These are phyloP conservation scores for Fonsecaea monophora DNA, from an alignment of 2,329 filamentous ascomycete genomes.

Conservation along the genomic window DNA sequence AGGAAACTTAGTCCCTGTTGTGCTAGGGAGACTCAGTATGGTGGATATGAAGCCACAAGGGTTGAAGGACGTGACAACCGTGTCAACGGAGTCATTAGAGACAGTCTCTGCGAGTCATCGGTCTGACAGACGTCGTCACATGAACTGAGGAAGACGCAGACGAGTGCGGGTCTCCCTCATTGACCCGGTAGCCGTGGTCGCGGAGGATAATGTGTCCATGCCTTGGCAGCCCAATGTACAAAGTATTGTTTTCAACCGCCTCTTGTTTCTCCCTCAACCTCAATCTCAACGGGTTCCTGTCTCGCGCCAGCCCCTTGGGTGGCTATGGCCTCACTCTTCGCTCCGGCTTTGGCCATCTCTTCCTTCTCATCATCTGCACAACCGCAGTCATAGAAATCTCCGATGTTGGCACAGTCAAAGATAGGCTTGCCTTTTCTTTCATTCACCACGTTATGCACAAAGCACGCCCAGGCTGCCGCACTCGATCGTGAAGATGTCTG, in stretches of 20 bases:
- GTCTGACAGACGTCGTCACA: constrained; percentile 1
- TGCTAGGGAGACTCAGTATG: constrained; percentile 10
- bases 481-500: constrained; percentile 67
- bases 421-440: constrained; percentile 65
- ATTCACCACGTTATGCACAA: constrained; percentile 72
- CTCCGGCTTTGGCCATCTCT: constrained; percentile 34
- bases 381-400: constrained; percentile 71
- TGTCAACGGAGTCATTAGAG: constrained; percentile 20
- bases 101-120: constrained; percentile 27
- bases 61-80: constrained; percentile 28
- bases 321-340: constrained; percentile 31
- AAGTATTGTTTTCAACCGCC: constrained; percentile 34
- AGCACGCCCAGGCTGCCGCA: constrained; percentile 71
- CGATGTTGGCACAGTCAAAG: constrained; percentile 70
- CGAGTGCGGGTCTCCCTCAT: neutral
- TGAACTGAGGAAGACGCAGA: neutral
- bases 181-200: neutral
- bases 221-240: neutral
- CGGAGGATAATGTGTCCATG: constrained; percentile 2
- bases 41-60: constrained; percentile 26
- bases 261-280: constrained; percentile 39
- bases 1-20: constrained; percentile 30
- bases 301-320: constrained; percentile 24
- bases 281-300: constrained; percentile 36
- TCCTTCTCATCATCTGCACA: constrained; percentile 63